These are phyloP conservation scores for Monosporascus sp. DNA, from an alignment of 2,329 filamentous ascomycete genomes.

Conservation along the genomic window DNA sequence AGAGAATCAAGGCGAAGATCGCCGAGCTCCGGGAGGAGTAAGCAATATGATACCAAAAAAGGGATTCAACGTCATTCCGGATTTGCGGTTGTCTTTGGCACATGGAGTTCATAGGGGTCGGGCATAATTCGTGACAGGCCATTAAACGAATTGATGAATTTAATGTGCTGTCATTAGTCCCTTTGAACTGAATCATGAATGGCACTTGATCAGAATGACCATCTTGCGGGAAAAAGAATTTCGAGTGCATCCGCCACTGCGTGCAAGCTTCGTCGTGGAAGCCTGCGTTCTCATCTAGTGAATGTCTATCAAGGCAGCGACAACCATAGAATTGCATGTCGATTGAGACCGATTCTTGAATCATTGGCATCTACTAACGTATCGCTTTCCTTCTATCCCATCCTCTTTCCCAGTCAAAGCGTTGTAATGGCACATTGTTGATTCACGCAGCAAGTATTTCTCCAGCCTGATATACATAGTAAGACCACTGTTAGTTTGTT, in stretches of 20 bases:
- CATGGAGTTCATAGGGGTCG: conserved; percentile 25
- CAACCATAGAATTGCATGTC: too few species aligned
- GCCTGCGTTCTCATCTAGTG: background rate
- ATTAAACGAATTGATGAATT: conserved; percentile 25
- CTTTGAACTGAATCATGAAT: background rate
- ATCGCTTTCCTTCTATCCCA: too few species aligned
- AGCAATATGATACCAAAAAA: conserved; percentile 16
- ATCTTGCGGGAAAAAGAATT: background rate
- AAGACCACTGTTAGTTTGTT: too few species aligned
- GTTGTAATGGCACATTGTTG: too few species aligned
- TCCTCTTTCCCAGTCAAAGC: too few species aligned
- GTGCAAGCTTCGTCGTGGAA: background rate
- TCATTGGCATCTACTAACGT: too few species aligned
- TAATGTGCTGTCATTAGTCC: conserved; percentile 13
- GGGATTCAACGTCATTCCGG: conserved; percentile 16
- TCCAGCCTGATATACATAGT: too few species aligned
- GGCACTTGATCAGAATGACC: background rate
- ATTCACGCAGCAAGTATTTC: too few species aligned
- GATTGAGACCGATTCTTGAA: too few species aligned
- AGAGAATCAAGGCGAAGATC: conserved; percentile 87
- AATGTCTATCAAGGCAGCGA: too few species aligned
- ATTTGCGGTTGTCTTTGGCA: conserved; percentile 26
- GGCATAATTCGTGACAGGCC: conserved; percentile 17
- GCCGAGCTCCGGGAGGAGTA: conserved; percentile 62
- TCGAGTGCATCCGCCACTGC: background rate